Percentiles rank a stretch among this genome's conserved stretches.
phyloP scores from a whole-genome alignment of 805 yeast genomes.

The Dipodascus geniculatus region DNA sequence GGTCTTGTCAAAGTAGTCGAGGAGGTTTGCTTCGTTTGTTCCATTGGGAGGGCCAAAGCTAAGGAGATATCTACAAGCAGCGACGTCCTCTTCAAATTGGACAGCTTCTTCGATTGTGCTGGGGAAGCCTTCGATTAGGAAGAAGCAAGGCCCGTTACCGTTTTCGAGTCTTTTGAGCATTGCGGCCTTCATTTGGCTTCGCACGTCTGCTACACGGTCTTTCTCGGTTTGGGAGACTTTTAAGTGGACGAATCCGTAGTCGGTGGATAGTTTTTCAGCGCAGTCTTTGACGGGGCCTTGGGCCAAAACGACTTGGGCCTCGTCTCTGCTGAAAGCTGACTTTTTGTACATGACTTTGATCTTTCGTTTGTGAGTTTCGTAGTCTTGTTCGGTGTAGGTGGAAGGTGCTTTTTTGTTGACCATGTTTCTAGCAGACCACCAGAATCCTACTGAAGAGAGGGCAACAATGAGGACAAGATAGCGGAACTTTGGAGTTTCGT shows the following conservation, averaged over 20 bases:
- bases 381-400: slow-evolving; percentile 24
- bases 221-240: slow-evolving; percentile 76
- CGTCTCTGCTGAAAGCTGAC: slow-evolving; percentile 45
- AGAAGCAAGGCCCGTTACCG: slow-evolving; percentile 20
- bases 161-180: neutral
- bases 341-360: slow-evolving; percentile 10
- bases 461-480: slow-evolving; percentile 23
- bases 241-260: slow-evolving; percentile 74
- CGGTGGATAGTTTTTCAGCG: slow-evolving; percentile 69
- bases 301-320: slow-evolving; percentile 72
- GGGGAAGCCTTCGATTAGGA: slow-evolving; percentile 93
- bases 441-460: slow-evolving; percentile 24
- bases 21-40: slow-evolving; percentile 81
- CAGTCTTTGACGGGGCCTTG: slow-evolving; percentile 98
- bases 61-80: slow-evolving; percentile 17
- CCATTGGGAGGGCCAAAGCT: slow-evolving; percentile 48
- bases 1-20: slow-evolving; percentile 63
- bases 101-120: slow-evolving; percentile 96
- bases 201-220: neutral
- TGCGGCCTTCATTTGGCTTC: neutral
- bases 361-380: slow-evolving; percentile 26
- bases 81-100: slow-evolving; percentile 68
- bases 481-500: slow-evolving; percentile 23
- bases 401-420: slow-evolving; percentile 19
- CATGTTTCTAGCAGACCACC: slow-evolving; percentile 19